Percentiles rank a stretch among this genome's conserved stretches.
These are phyloP conservation scores for Hemileia vastatrix DNA, from an alignment of 1,284 basidiomycete genomes.

Conservation along the genomic window DNA sequence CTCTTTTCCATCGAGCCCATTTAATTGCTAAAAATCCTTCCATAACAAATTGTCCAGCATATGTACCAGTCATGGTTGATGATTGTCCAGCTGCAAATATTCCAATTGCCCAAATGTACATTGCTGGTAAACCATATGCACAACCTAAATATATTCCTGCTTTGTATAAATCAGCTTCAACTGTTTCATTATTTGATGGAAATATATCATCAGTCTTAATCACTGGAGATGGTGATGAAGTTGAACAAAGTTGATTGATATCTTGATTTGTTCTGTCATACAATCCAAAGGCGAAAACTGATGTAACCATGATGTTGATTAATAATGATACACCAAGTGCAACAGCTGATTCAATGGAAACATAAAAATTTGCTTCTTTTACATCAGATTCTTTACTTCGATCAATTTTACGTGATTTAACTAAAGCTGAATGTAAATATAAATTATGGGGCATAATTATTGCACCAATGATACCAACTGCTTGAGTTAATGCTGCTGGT, in stretches of 20 bases:
- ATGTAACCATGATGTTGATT: conserved; percentile 64
- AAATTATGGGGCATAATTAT: too few relatives aligned
- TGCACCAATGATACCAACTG: too few relatives aligned
- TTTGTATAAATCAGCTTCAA: conserved; percentile 57
- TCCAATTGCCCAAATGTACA: conserved; percentile 70
- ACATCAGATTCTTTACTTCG: too few relatives aligned
- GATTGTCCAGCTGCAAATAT: conserved; percentile 79
- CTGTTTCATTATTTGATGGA: conserved; percentile 70
- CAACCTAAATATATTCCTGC: conserved; percentile 72
- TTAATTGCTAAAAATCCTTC: conserved; percentile 91
- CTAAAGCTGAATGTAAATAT: conserved; percentile 40
- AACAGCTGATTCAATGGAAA: too few relatives aligned
- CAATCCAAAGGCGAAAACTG: too few relatives aligned
- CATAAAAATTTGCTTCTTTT: too few relatives aligned
- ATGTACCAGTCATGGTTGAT: conserved; percentile 80
- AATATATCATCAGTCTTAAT: conserved; percentile 52
- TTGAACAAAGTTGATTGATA: too few relatives aligned
- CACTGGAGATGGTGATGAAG: conserved; percentile 48
- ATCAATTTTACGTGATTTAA: conserved; percentile 32
- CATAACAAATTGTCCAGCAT: conserved; percentile 80
- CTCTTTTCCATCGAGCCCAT: conserved; percentile 63
- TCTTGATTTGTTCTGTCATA: too few relatives aligned
- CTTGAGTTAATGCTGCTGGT: too few relatives aligned
- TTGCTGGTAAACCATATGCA: too few relatives aligned
- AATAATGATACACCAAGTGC: conserved; percentile 72